Conservation (phyloP, 768 basidiomycete genomes). For the Leccinum pellstonianum region DNA sequence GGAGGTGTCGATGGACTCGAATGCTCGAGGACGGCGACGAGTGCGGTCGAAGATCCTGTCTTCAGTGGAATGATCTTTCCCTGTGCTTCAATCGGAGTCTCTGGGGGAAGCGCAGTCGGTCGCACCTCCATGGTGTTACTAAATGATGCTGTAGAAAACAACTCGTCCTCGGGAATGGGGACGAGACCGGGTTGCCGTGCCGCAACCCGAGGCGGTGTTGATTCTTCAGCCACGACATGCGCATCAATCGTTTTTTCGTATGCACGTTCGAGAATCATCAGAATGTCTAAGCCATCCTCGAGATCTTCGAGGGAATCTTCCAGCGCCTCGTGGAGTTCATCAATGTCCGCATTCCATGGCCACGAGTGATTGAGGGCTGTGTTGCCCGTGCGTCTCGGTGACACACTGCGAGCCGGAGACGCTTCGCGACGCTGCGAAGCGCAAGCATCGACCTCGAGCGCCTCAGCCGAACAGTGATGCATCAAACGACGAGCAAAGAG, state of each 20-base stretch:
- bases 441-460: constrained; percentile 16
- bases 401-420: constrained; percentile 43
- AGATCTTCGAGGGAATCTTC: constrained; percentile 57
- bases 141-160: not conserved
- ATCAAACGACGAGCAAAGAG: constrained; percentile 79
- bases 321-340: constrained; percentile 44
- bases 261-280: constrained; percentile 66
- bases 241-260: constrained; percentile 65
- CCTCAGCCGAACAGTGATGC: constrained; percentile 77
- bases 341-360: constrained; percentile 34
- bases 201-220: constrained; percentile 2
- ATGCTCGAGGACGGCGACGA: constrained; percentile 62
- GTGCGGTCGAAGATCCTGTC: constrained; percentile 65
- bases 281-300: constrained; percentile 66
- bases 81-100: constrained; percentile 15
- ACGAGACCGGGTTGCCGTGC: constrained; percentile 15
- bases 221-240: constrained; percentile 45
- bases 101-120: constrained; percentile 14
- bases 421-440: constrained; percentile 18
- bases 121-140: not conserved
- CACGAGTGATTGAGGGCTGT: constrained; percentile 29
- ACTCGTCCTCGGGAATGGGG: constrained; percentile 25
- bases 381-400: constrained; percentile 40
- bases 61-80: constrained; percentile 41
- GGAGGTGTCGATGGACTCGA: constrained; percentile 20